These are phyloP conservation scores for Monosporozyma servazzii DNA, from an alignment of 805 yeast species.

Conservation along the genomic window DNA sequence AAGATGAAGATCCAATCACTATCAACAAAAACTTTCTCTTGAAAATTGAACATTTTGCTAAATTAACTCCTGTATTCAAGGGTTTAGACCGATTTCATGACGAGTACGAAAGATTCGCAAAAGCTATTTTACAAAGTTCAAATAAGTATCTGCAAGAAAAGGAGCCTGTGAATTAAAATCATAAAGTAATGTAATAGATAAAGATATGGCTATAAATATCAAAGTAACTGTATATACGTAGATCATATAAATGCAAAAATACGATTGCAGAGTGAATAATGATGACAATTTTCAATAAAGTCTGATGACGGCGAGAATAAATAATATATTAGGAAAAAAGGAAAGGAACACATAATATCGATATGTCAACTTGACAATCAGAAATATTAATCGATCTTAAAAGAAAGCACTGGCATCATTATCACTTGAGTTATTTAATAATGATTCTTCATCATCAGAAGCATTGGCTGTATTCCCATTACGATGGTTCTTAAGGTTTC, in stretches of 20 bases:
- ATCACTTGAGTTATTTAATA: slow-evolving; percentile 8
- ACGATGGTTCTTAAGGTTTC: slow-evolving; percentile 2
- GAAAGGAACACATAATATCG: neutral
- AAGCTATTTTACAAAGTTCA: slow-evolving; percentile 25
- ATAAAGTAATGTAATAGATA: neutral
- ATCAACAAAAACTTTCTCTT: slow-evolving; percentile 31
- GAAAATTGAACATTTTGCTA: slow-evolving; percentile 40
- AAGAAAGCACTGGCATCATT: slow-evolving; percentile 26
- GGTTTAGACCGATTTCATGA: slow-evolving; percentile 43
- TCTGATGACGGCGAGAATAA: neutral
- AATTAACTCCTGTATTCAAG: slow-evolving; percentile 44
- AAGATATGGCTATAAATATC: neutral
- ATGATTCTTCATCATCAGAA: slow-evolving; percentile 25
- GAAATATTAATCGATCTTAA: neutral
- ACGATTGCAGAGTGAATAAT: neutral
- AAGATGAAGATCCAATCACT: slow-evolving; percentile 11
- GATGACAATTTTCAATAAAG: neutral
- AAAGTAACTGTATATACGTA: neutral
- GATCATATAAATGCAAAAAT: neutral
- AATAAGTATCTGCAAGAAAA: neutral
- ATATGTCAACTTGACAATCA: neutral
- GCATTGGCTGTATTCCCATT: slow-evolving; percentile 1
- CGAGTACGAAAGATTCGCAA: slow-evolving; percentile 40
- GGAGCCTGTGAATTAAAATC: neutral
- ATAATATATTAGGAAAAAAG: neutral